Evolutionary conservation across 306 rosid species (phyloP), one percentile per base, ranked within the genome.

Genomic region (Prunus padus): DNA sequence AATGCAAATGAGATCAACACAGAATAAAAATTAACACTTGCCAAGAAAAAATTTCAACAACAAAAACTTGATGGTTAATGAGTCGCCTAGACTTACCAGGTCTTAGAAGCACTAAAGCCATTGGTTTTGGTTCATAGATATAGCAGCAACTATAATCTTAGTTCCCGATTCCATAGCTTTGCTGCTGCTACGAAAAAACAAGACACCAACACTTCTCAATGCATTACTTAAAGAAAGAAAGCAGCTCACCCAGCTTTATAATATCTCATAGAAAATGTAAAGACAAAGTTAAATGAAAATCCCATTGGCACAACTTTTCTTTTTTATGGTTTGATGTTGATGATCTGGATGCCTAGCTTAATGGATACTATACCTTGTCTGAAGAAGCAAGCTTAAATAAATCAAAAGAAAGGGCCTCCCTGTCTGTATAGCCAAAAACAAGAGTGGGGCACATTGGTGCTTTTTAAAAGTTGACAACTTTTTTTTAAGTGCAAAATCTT

Each of bases 341-440:
- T 84, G 84, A 84, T 78, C 86, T 72, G 80, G 90, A 90, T 90
- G 90, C 96, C 86, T 90, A 87, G 82, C 96, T 93, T 87, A 86
- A 84, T 86, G 86, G 82, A 86, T 88, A 90, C 97, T 90, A 84
- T 86, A 85, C 91, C 88, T 86, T 92, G 92, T 87, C 94, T 88
- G 92, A 80, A 81, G 92, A 88, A 87, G 84, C 89, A 87, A 88
- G 75, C 86, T 81, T 84, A 68, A 92, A 84, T 83, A 88, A 81
- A 86, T 77, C 82, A 81, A 87, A 88, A 82, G 84, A 79, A 75
- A 78, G 96, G 96, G 84, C 87, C 96, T 84, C 94, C 83, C 83
- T 92, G 96, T 90, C 92, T 72, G 78, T 71, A 81, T 80, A 76
- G 72, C 62, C 80, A 74, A 66, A 86, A 73, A 65, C 91, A 85